These are phyloP conservation scores for Penicillium soppii DNA, from an alignment of 495 filamentous ascomycete species.

Conservation along the genomic window DNA sequence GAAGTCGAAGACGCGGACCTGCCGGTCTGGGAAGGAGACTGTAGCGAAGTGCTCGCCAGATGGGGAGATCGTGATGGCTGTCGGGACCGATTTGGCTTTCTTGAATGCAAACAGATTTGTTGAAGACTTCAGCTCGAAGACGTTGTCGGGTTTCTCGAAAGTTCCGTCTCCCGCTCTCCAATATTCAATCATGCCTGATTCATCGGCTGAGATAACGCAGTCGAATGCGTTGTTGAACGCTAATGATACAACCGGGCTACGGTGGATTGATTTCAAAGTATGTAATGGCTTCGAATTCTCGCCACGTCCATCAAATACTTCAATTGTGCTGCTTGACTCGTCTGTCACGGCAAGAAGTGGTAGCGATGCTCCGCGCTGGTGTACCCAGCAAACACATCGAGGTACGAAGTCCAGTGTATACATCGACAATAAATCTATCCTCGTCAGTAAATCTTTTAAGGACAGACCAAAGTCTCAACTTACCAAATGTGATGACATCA, in stretches of 20 bases:
- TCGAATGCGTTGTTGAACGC: constrained; percentile 87
- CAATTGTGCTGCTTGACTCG: constrained; percentile 65
- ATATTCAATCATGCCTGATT: constrained; percentile 95
- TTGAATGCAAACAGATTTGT: constrained; percentile 97
- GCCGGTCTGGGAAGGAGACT: constrained; percentile 90
- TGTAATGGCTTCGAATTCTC: constrained; percentile 74
- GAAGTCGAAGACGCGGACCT: constrained; percentile 91
- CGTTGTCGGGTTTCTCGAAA: constrained; percentile 88
- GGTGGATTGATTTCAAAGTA: constrained; percentile 71
- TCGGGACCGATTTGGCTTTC: constrained; percentile 83
- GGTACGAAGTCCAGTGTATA: constrained; percentile 72
- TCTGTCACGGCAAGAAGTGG: constrained; percentile 90
- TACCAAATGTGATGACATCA: constrained; percentile 89
- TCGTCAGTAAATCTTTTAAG: constrained; percentile 12
- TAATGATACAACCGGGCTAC: constrained; percentile 75
- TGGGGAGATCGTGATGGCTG: constrained; percentile 83
- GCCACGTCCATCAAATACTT: constrained; percentile 86
- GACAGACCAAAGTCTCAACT: neutral
- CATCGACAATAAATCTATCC: constrained; percentile 76
- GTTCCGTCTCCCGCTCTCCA: constrained; percentile 72
- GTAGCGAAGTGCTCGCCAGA: constrained; percentile 82
- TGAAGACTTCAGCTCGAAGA: constrained; percentile 87
- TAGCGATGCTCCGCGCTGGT: constrained; percentile 80
- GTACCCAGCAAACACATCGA: constrained; percentile 88
- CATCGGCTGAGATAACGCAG: constrained; percentile 86